phyloP scores from a whole-genome alignment of 169 alveolate genomes.

The Eimeria brunetti region DNA sequence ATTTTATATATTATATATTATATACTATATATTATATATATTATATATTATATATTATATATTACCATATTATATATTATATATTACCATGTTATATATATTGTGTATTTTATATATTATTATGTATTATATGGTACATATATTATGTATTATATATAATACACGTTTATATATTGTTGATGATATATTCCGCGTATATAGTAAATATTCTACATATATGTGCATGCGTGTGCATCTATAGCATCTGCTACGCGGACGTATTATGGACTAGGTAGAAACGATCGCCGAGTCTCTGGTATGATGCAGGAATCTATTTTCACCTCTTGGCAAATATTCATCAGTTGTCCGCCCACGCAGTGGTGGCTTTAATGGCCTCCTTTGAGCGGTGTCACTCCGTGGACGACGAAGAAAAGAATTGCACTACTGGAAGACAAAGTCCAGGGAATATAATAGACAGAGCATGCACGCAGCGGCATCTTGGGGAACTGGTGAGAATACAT shows the following conservation, averaged over 20 bases:
- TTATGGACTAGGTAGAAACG: neutral
- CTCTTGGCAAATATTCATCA: constrained; percentile 38
- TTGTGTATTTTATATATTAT: too few relatives aligned
- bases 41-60: too few relatives aligned
- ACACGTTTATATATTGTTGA: too few relatives aligned
- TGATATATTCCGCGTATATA: too few relatives aligned
- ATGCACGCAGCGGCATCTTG: neutral
- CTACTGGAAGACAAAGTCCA: neutral
- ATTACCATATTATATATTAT: too few relatives aligned
- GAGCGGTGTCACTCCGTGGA: constrained; percentile 32
- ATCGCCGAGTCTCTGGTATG: neutral
- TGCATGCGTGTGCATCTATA: neutral
- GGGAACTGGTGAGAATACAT: neutral
- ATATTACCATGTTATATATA: too few relatives aligned
- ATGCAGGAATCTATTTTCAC: constrained; percentile 8
- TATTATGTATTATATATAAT: neutral
- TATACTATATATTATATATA: neutral
- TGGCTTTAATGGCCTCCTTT: constrained; percentile 20
- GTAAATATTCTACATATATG: too few relatives aligned
- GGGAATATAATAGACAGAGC: neutral
- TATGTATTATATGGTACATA: too few relatives aligned
- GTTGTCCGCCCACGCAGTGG: constrained; percentile 16
- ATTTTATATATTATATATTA: too few relatives aligned
- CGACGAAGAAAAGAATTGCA: neutral
- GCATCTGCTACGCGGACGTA: neutral